These are phyloP conservation scores for Neobulgaria alba DNA, from an alignment of 2,329 filamentous ascomycete genomes.

Conservation along the genomic window DNA sequence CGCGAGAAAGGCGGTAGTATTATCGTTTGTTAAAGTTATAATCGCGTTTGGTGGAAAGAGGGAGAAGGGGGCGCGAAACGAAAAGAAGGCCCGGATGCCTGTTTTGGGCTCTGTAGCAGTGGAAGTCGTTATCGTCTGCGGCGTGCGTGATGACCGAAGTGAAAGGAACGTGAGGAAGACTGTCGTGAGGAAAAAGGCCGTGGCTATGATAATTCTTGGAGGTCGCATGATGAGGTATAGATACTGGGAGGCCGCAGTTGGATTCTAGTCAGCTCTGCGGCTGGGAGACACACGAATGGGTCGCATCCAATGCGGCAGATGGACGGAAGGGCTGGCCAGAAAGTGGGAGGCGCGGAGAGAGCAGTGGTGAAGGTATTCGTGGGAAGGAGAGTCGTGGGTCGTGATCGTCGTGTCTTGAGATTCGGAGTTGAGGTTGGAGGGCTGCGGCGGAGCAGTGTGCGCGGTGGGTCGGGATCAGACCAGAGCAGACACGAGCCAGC, in stretches of 20 bases:
- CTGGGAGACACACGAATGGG: constrained; percentile 12
- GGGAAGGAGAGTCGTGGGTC: too few species aligned
- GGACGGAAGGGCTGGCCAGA: too few species aligned
- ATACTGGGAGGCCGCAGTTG: constrained; percentile 14
- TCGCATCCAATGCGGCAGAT: too few species aligned
- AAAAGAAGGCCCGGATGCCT: constrained; percentile 51
- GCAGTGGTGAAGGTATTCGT: too few species aligned
- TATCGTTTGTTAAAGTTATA: constrained; percentile 94
- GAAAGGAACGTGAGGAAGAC: constrained; percentile 27
- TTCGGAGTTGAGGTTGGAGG: too few species aligned
- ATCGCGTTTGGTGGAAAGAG: constrained; percentile 93
- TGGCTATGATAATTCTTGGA: constrained; percentile 27
- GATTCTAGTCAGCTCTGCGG: constrained; percentile 23
- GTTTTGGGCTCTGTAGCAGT: constrained; percentile 23
- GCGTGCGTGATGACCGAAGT: constrained; percentile 22
- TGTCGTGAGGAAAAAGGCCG: constrained; percentile 24
- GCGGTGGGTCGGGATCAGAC: too few species aligned
- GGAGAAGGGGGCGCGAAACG: constrained; percentile 68
- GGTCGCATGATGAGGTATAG: constrained; percentile 26
- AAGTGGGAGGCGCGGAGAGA: too few species aligned
- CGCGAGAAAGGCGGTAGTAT: constrained; percentile 93
- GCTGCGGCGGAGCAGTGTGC: too few species aligned
- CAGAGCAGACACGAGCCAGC: too few species aligned
- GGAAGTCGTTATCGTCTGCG: constrained; percentile 14
- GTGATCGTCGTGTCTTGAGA: too few species aligned